Conservation (phyloP, 176 grass and related monocot genomes). For the Eleusine coracana region DNA sequence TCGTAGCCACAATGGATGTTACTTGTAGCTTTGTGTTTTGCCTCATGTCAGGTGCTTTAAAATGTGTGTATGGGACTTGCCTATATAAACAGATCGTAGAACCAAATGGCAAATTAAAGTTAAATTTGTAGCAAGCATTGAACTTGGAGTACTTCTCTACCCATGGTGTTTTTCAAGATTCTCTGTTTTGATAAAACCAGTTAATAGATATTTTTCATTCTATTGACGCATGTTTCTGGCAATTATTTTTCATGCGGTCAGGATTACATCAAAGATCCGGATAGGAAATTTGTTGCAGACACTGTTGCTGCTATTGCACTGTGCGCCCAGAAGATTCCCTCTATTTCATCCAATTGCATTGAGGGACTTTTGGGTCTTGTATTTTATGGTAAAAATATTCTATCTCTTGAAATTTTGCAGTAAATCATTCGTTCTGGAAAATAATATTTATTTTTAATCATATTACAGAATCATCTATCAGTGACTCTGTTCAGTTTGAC, state of each 20-base stretch:
- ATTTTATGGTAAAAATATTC: slow-evolving; percentile 72
- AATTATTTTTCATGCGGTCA: slow-evolving; percentile 53
- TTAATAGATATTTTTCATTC: not conserved
- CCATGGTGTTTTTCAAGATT: slow-evolving; percentile 3
- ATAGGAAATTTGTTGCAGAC: slow-evolving; percentile 97
- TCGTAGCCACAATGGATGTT: slow-evolving; percentile 19
- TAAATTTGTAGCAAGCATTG: not conserved
- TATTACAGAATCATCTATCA: slow-evolving; percentile 72
- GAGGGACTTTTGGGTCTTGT: slow-evolving; percentile 84
- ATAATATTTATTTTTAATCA: slow-evolving; percentile 41
- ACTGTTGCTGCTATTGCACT: slow-evolving; percentile 88
- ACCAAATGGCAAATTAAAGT: slow-evolving; percentile 15
- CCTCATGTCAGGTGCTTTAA: not conserved
- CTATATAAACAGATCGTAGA: not conserved
- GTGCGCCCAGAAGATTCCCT: slow-evolving; percentile 66
- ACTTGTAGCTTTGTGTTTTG: slow-evolving; percentile 1
- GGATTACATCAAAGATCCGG: slow-evolving; percentile 93
- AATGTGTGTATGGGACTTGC: slow-evolving; percentile 5
- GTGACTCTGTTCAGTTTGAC: slow-evolving; percentile 60
- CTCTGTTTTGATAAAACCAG: slow-evolving; percentile 13
- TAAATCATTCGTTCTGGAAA: slow-evolving; percentile 29
- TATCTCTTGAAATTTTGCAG: slow-evolving; percentile 35
- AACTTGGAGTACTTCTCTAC: not conserved
- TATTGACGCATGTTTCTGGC: slow-evolving; percentile 33
- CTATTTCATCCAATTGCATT: slow-evolving; percentile 65